Base-by-base conservation (phyloP, 345 rosid species). In the Melaleuca alternifolia region DNA sequence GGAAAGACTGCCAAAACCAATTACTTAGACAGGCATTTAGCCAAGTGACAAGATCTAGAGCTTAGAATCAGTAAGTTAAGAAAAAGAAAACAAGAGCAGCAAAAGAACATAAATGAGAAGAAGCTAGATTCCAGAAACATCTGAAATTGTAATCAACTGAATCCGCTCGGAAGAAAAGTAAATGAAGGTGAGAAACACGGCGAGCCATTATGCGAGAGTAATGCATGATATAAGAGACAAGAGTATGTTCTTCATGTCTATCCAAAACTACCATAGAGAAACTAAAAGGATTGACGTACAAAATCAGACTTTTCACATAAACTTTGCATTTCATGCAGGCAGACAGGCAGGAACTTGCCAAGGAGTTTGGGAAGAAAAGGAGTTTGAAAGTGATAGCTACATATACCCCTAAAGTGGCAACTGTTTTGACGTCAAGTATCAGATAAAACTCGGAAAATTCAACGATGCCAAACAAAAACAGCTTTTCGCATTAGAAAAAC, bases 1-100 rank as follows among this genome's bases (percentile, higher is more conserved):
- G 90, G 87, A 91, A 91, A 91, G 94, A 91, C 93, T 91, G 92
- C 71, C 76, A 88, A 65, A 71, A 79, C 41, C 79, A 59, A 21
- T 83, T 83, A 51, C 54, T 37, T 23, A 59, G 37, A 51, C 26
- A 85, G 54, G 71, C 85, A 5, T 28, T 44, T 56, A 82, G 26
- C 65, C 48, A 44, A 82, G 71, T 59, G 41, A 44, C 82, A 62
- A 10, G 48, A 85, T 51, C 52, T 28, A 50, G 46, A 56, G 83
- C 13, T 48, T 26, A 15, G 41, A 51, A 82, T 82, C 37, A 82
- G 54, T 50, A 71, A 33, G 37, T 20, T 18, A 9, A 71, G 46
- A 71, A 71, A 71, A 16, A 71, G 48, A 33, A 71, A 71, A 71
- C 3, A 12, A 9, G 79, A 9, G 79, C 79, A 33, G 48, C 79